These are phyloP conservation scores for Beta lomatogona DNA, from an alignment of 179 eudicot genomes.

Conservation along the genomic window DNA sequence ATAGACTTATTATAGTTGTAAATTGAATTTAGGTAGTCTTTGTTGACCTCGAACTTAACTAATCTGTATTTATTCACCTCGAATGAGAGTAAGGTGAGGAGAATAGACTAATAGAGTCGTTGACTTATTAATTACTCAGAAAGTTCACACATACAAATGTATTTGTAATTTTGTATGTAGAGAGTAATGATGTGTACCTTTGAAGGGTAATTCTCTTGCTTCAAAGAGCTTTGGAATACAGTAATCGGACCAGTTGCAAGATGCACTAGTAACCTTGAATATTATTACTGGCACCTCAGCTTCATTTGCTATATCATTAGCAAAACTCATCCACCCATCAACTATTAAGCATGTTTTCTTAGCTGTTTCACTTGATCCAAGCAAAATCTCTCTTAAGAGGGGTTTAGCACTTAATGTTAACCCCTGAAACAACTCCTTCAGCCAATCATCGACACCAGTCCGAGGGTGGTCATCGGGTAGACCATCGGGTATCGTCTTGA, in stretches of 20 bases:
- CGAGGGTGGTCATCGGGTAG: not conserved
- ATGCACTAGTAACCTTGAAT: slow-evolving; percentile 38
- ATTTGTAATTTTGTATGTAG: too few species aligned
- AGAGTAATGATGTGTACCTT: slow-evolving; percentile 21
- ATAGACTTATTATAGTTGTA: too few species aligned
- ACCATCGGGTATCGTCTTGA: slow-evolving; percentile 41
- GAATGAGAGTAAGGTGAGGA: too few species aligned
- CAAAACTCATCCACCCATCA: slow-evolving; percentile 36
- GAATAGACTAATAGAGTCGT: too few species aligned
- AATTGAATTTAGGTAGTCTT: too few species aligned
- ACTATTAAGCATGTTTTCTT: slow-evolving; percentile 31
- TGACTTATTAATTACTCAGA: too few species aligned
- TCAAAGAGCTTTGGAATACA: slow-evolving; percentile 35
- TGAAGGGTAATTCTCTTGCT: slow-evolving; percentile 37
- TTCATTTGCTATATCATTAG: slow-evolving; percentile 30
- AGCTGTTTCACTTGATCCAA: slow-evolving; percentile 3
- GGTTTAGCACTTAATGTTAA: slow-evolving; percentile 19
- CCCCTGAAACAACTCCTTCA: not conserved
- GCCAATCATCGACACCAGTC: not conserved
- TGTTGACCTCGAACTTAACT: too few species aligned
- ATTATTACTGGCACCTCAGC: slow-evolving; percentile 33
- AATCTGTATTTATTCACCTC: too few species aligned
- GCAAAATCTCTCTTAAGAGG: slow-evolving; percentile 41
- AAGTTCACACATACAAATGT: too few species aligned
- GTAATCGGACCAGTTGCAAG: slow-evolving; percentile 32